Evolutionary conservation across 805 yeast species (phyloP).

Genomic region (Lachancea mirantina): DNA sequence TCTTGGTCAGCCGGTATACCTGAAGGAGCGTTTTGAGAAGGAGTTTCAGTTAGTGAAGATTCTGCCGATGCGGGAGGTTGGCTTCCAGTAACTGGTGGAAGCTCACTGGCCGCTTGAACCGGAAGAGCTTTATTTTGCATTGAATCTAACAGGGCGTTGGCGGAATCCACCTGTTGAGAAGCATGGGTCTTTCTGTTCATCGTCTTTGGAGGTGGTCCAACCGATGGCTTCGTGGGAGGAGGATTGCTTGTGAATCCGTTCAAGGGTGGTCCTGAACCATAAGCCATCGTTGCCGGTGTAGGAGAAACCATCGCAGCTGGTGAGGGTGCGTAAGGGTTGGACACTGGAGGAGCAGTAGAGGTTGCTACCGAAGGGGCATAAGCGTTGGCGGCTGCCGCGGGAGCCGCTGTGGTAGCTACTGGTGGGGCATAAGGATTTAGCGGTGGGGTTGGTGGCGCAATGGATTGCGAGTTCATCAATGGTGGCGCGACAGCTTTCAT

Average conservation of each 20-base stretch:
- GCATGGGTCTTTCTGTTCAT: constrained; percentile 19
- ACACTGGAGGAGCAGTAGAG: constrained; percentile 20
- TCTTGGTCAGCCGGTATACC: constrained; percentile 54
- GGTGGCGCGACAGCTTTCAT: constrained; percentile 4
- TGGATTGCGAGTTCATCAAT: constrained; percentile 4
- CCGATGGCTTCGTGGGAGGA: constrained; percentile 24
- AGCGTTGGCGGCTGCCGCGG: constrained; percentile 32
- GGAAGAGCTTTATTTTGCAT: constrained; percentile 12
- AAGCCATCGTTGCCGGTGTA: background rate
- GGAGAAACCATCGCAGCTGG: constrained; percentile 23
- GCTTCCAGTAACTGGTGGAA: constrained; percentile 6
- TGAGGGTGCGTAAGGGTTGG: constrained; percentile 14
- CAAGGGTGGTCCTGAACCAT: background rate
- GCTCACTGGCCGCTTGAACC: background rate
- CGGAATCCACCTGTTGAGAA: constrained; percentile 16
- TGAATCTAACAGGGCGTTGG: constrained; percentile 18
- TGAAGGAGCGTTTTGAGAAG: constrained; percentile 43
- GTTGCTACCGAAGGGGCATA: constrained; percentile 32
- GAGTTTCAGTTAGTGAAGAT: constrained; percentile 15
- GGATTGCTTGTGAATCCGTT: constrained; percentile 5
- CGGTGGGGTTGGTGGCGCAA: constrained; percentile 10
- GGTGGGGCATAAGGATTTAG: constrained; percentile 30
- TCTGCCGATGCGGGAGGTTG: constrained; percentile 19
- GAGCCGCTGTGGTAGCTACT: constrained; percentile 19
- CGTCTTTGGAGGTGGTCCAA: constrained; percentile 31